These are phyloP conservation scores for Eucalyptus decipiens DNA, from an alignment of 345 rosid genomes.

Conservation along the genomic window DNA sequence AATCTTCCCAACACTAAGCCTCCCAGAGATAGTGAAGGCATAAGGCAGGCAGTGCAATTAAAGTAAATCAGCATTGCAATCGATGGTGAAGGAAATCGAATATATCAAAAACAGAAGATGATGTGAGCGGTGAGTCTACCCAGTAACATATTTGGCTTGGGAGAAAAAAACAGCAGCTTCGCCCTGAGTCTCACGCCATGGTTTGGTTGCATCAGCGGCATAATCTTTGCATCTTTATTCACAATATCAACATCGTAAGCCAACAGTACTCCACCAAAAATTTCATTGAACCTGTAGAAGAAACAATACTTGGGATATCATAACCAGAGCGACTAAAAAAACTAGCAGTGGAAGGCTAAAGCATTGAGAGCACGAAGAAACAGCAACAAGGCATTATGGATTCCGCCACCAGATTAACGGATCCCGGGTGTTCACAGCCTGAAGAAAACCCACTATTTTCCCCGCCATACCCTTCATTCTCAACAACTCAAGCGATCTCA, in stretches of 20 bases:
- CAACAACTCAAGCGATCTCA: background rate
- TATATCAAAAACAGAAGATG: background rate
- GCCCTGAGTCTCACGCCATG: slow-evolving; percentile 46
- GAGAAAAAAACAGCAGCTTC: slow-evolving; percentile 57
- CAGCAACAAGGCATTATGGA: background rate
- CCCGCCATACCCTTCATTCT: background rate
- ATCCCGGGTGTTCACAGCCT: background rate
- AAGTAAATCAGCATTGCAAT: background rate
- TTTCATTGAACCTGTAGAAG: slow-evolving; percentile 46
- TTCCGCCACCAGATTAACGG: background rate
- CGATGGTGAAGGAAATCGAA: background rate
- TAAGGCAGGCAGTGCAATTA: background rate
- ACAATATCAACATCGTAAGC: slow-evolving; percentile 46
- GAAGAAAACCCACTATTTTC: background rate
- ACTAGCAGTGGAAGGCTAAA: background rate
- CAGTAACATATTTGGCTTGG: slow-evolving; percentile 57
- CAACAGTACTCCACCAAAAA: slow-evolving; percentile 61
- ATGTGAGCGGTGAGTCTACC: slow-evolving; percentile 14
- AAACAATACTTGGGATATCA: background rate
- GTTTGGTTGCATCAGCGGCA: slow-evolving; percentile 58
- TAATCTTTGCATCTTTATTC: slow-evolving; percentile 43
- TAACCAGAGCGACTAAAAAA: background rate
- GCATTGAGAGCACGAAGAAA: background rate
- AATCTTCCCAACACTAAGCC: background rate
- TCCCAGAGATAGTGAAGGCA: background rate